phyloP scores from a whole-genome alignment of 2,329 filamentous ascomycete genomes.

The Metarhizium rileyi region DNA sequence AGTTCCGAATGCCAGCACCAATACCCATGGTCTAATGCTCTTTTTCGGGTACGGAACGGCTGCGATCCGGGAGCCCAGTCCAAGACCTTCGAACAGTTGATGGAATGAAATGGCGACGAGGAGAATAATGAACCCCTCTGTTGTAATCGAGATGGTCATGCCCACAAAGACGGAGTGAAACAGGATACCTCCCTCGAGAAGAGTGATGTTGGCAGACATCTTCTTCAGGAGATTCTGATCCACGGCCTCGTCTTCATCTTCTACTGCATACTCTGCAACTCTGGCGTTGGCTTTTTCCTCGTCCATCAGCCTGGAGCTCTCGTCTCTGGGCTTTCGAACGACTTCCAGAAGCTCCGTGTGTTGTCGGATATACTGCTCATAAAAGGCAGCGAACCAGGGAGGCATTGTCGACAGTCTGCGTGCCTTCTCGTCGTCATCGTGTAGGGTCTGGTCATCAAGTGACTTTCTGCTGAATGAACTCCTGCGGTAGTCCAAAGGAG shows the following conservation, averaged over 20 bases:
- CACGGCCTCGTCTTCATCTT: slow-evolving; percentile 34
- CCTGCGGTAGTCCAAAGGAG: not conserved
- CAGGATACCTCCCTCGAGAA: slow-evolving; percentile 68
- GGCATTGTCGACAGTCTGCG: slow-evolving; percentile 36
- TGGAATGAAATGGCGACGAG: slow-evolving; percentile 63
- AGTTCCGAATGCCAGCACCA: slow-evolving; percentile 52
- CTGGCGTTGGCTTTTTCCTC: slow-evolving; percentile 22
- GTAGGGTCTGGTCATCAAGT: not conserved
- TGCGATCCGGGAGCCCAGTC: slow-evolving; percentile 61
- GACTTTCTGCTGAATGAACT: not conserved
- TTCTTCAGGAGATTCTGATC: slow-evolving; percentile 44
- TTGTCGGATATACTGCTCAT: slow-evolving; percentile 53
- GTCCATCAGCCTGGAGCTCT: not conserved
- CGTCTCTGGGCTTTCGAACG: slow-evolving; percentile 28
- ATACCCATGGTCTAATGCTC: slow-evolving; percentile 48
- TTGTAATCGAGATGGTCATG: slow-evolving; percentile 61
- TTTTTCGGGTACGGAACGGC: slow-evolving; percentile 49
- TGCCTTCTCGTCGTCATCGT: slow-evolving; percentile 18
- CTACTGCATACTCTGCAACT: slow-evolving; percentile 14
- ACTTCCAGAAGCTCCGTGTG: slow-evolving; percentile 48
- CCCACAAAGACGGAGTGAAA: slow-evolving; percentile 73
- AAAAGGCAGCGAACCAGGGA: slow-evolving; percentile 53
- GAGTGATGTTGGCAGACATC: slow-evolving; percentile 61
- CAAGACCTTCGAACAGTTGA: slow-evolving; percentile 60
- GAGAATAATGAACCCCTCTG: slow-evolving; percentile 56